A percentile compares a stretch with the other conserved stretches of the same genome.
phyloP scores from a whole-genome alignment of 2,329 filamentous ascomycete species.

The Paecilomyces sp. region DNA sequence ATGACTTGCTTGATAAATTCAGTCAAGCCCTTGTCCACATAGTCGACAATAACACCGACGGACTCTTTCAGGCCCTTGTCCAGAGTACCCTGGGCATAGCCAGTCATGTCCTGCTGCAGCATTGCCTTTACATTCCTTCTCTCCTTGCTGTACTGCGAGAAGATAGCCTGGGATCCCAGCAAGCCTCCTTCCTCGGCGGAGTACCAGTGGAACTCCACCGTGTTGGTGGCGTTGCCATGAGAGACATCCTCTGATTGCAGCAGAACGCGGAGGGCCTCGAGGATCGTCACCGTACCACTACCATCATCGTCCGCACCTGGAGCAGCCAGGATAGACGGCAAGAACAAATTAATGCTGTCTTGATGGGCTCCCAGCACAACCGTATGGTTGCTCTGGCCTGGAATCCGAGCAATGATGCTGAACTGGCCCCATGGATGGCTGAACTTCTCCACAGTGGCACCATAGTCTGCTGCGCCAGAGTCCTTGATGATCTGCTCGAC shows the following conservation, averaged over 20 bases:
- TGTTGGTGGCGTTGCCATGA: slow-evolving; percentile 69
- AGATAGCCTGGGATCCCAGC: slow-evolving; percentile 83
- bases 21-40: slow-evolving; percentile 73
- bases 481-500: slow-evolving; percentile 65
- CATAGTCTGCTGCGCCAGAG: slow-evolving; percentile 60
- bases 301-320: slow-evolving; percentile 96
- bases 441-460: slow-evolving; percentile 67
- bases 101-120: slow-evolving; percentile 98
- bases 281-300: slow-evolving; percentile 85
- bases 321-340: slow-evolving; percentile 74
- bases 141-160: slow-evolving; percentile 67
- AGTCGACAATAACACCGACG: slow-evolving; percentile 90
- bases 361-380: slow-evolving; percentile 88
- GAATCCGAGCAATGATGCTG: slow-evolving; percentile 86
- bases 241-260: slow-evolving; percentile 65
- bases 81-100: slow-evolving; percentile 74
- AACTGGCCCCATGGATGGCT: slow-evolving; percentile 81
- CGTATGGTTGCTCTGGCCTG: slow-evolving; percentile 75
- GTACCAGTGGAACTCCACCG: slow-evolving; percentile 96
- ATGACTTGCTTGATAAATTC: slow-evolving; percentile 87
- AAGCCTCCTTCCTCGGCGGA: slow-evolving; percentile 83
- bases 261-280: slow-evolving; percentile 80
- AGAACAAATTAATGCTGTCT: slow-evolving; percentile 88
- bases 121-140: slow-evolving; percentile 81
- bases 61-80: slow-evolving; percentile 76